phyloP scores from a whole-genome alignment of 1,139 yeast genomes.

The Zhuliangozyma blackwelliae region DNA sequence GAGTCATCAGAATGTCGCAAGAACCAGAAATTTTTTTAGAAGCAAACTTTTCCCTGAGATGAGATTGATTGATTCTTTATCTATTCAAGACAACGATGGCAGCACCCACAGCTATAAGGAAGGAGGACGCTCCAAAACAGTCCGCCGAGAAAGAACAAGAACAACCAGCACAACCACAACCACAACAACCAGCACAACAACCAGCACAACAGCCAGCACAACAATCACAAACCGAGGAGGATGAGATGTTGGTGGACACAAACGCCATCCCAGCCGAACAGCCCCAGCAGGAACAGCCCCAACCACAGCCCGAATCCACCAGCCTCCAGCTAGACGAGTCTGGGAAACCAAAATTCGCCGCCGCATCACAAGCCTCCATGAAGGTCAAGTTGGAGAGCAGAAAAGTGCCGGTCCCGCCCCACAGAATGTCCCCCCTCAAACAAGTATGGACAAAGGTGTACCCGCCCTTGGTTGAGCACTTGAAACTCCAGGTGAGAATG shows the following conservation, averaged over 20 bases:
- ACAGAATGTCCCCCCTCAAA: slow-evolving; percentile 90
- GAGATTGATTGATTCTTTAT: neutral
- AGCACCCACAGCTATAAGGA: slow-evolving; percentile 66
- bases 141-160: neutral
- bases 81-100: slow-evolving; percentile 40
- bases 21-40: too few species aligned
- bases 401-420: slow-evolving; percentile 93
- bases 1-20: too few species aligned
- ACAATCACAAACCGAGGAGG: slow-evolving; percentile 13
- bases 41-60: neutral
- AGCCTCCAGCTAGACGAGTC: slow-evolving; percentile 76
- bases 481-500: slow-evolving; percentile 94
- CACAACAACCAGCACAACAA: neutral
- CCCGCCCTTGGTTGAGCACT: slow-evolving; percentile 92
- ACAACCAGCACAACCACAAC: slow-evolving; percentile 2
- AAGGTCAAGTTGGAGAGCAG: slow-evolving; percentile 79
- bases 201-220: slow-evolving; percentile 3
- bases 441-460: slow-evolving; percentile 89
- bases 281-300: slow-evolving; percentile 9
- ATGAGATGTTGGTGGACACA: slow-evolving; percentile 68
- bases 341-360: slow-evolving; percentile 85
- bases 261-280: slow-evolving; percentile 29
- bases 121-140: slow-evolving; percentile 4
- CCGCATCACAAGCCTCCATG: slow-evolving; percentile 63
- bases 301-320: slow-evolving; percentile 28